Evolutionary conservation across 2,329 filamentous ascomycete species (phyloP), one percentile per base, ranked within the genome.

Genomic region (Hypoxylon sp.): DNA sequence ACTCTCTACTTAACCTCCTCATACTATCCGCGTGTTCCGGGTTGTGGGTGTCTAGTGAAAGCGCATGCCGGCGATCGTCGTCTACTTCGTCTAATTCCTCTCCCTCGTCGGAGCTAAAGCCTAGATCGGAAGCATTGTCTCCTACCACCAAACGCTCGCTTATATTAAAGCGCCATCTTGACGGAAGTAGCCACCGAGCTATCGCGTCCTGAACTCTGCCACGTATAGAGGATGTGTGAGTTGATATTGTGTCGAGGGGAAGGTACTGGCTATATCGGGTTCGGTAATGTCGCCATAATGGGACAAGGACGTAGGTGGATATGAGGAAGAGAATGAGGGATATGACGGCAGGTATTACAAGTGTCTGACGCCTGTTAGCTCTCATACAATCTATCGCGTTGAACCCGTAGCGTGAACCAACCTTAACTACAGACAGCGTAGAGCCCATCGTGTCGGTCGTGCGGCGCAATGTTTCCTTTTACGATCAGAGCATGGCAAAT

Each of bases 221-320:
- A 27, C 88, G 84, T 23, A 89, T 71, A 66, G 87, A 81, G 6
- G 81, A 79, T 5, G 85, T 89, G 53, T 84, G 85, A 53, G 82
- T 85, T 21, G 87, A 86, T 65, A 91, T 87, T 30, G 84, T 81
- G 66, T 91, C 85, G 68, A 93, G 79, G 0, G 91, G 91, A 1
- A 93, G 86, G 75, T 94, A 94, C 65, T 92, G 89, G 74, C 88
- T 86, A 77, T 93, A 93, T 65, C 90, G 88, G 71, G 85, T 85
- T 68, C 87, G 88, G 78, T 92, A 91, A 61, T 85, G 86, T 50
- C 87, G 89, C 86, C 91, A 91, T 64, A 91, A 75, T 1, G 91
- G 91, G 25, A 92, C 75, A 65, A 92, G 73, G 71, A 89, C 79
- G 76, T 88, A 91, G 60, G 87, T 89, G 61, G 89, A 79, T 62